A percentile compares a stretch with the other conserved stretches of the same genome.
These are phyloP conservation scores for Capillidium heterosporum DNA, from an alignment of 371 early-diverging fungal species.

Conservation along the genomic window DNA sequence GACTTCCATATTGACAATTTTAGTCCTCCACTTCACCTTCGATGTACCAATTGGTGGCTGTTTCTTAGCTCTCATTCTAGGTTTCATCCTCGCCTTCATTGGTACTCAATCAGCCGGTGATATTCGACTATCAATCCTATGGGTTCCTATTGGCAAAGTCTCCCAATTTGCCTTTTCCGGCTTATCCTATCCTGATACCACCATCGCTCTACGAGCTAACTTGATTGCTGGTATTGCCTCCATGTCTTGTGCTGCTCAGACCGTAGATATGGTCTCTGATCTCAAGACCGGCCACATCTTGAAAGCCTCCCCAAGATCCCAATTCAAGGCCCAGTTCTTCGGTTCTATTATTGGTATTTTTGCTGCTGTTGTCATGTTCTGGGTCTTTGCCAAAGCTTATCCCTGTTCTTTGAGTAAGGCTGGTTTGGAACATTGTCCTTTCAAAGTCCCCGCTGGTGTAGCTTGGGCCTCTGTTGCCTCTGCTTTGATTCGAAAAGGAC, in stretches of 20 bases:
- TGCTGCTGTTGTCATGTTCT: constrained; percentile 34
- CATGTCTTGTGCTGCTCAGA: constrained; percentile 34
- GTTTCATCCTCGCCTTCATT: constrained; percentile 45
- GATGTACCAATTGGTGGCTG: constrained; percentile 29
- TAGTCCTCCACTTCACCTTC: constrained; percentile 33
- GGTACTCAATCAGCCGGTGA: constrained; percentile 46
- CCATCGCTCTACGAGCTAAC: constrained; percentile 24
- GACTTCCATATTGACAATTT: constrained; percentile 34
- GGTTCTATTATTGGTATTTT: constrained; percentile 39
- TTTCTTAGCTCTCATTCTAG: constrained; percentile 37
- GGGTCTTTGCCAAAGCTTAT: constrained; percentile 38
- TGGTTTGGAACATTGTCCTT: constrained; percentile 16
- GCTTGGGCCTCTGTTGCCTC: constrained; percentile 41
- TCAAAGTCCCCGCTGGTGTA: constrained; percentile 30
- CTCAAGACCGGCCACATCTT: constrained; percentile 41
- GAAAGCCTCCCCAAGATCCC: constrained; percentile 42
- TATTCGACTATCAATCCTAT: constrained; percentile 43
- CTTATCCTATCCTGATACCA: constrained; percentile 21
- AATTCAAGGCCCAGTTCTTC: constrained; percentile 38
- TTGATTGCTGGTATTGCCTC: constrained; percentile 40
- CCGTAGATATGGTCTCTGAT: constrained; percentile 49
- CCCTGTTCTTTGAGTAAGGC: constrained; percentile 21
- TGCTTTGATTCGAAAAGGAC: constrained; percentile 22
- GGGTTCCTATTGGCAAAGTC: constrained; percentile 36
- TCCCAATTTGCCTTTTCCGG: constrained; percentile 37